Evolutionary conservation across 306 rosid genomes (phyloP), one percentile per base, ranked within the genome.

Genomic region (Vigna mungo): DNA sequence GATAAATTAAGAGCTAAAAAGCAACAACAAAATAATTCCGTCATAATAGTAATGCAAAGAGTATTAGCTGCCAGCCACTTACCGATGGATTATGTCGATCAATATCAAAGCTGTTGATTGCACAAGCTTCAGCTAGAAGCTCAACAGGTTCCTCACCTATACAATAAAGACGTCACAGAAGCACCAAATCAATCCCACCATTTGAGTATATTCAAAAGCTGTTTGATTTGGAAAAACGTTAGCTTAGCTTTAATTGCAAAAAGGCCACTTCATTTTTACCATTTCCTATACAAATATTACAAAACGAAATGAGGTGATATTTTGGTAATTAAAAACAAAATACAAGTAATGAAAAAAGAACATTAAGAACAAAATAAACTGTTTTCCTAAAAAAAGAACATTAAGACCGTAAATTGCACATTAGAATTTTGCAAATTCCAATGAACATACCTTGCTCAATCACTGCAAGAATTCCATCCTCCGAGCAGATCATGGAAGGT

Each of bases 51-150:
- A 17, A 78, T 46, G 56, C 64, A 49, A 78, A 75, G 56, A 30
- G 74, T 64, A 30, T 36, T 48, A 12, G 53, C 12, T 39, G 18
- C 43, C 41, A 36, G 30, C 36, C n/a, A 89, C 97, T 90, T 77
- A 95, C 98, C 6, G 85, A 88, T 52, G 98, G 95, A 82, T 86
- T 85, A 78, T 95, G 85, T 36, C 75, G 87, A 69, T 95, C 96
- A 71, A 95, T 89, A 74, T 95, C 96, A n/a, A 95, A 90, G 86
- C 96, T 87, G 72, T 95, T 92, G 82, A 95, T 92, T 71, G 97
- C 95, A 64, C 98, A 89, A 62, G 98, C 96, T 88, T 95, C 98
- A 60, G 95, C 91, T 63, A 89, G 81, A 69, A 95, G 88, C 86
- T 92, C 97, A 63, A 86, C 36, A 27, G 93, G 89, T 69, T 89